A percentile compares a stretch with the other conserved stretches of the same genome.
Conservation (phyloP, 495 filamentous ascomycete species). For the Collariella sp. region DNA sequence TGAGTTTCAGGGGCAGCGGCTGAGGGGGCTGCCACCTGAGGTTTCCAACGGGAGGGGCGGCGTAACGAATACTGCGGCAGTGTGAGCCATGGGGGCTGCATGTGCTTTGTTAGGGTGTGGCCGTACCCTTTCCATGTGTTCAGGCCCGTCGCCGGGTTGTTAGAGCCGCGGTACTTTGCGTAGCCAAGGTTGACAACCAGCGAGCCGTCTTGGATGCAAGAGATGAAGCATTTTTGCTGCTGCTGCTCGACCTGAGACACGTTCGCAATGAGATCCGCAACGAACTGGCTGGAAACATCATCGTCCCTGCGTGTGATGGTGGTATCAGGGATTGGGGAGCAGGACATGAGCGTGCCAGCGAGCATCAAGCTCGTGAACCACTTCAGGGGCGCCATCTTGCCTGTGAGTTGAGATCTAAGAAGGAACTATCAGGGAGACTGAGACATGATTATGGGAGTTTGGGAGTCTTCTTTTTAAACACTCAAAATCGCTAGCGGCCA, state of each 20-base stretch:
- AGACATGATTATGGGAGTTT: too few relatives aligned
- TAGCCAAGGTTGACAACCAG: constrained; percentile 33
- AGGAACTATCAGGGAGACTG: not conserved
- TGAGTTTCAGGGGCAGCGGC: not conserved
- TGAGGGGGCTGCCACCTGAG: constrained; percentile 31
- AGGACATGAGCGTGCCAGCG: not conserved
- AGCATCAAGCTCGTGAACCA: constrained; percentile 10
- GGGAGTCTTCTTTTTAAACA: too few relatives aligned
- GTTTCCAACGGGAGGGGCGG: constrained; percentile 20
- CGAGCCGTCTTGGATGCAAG: constrained; percentile 5
- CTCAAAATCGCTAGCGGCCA: not conserved
- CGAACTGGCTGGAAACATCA: constrained; percentile 16
- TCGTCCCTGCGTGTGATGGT: not conserved
- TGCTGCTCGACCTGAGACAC: not conserved
- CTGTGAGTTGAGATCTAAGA: not conserved
- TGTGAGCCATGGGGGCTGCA: not conserved
- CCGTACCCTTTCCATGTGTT: constrained; percentile 35
- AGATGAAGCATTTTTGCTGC: constrained; percentile 7
- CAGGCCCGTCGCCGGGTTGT: constrained; percentile 25
- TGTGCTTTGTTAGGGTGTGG: not conserved
- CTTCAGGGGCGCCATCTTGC: constrained; percentile 5
- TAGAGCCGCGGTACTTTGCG: constrained; percentile 33
- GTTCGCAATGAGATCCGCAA: not conserved
- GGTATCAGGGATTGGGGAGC: not conserved
- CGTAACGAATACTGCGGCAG: constrained; percentile 22